Conservation (phyloP, 2,329 filamentous ascomycete genomes). For the Daldinia sp. region DNA sequence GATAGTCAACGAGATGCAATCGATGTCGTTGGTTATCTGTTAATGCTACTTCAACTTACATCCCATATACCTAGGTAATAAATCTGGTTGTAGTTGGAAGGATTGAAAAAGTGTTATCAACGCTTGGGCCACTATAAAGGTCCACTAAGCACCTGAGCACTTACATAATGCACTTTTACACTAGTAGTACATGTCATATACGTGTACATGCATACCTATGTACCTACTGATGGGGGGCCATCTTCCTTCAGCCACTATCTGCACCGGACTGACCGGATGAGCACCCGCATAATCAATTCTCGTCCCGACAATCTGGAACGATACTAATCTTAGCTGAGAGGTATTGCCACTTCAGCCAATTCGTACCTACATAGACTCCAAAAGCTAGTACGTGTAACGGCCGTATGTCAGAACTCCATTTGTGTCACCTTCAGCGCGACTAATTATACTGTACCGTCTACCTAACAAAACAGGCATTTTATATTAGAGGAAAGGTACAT, state of each 20-base stretch:
- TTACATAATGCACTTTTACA: too few relatives aligned
- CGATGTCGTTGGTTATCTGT: neutral
- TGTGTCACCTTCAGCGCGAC: slow-evolving; percentile 27
- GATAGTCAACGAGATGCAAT: neutral
- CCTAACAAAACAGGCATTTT: neutral
- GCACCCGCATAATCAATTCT: slow-evolving; percentile 24
- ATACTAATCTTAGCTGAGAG: slow-evolving; percentile 20
- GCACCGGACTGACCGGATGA: slow-evolving; percentile 29
- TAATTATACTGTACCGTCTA: slow-evolving; percentile 15
- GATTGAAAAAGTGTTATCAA: neutral
- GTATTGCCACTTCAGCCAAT: slow-evolving; percentile 8
- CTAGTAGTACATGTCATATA: neutral
- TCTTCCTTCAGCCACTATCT: slow-evolving; percentile 13
- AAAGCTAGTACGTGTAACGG: slow-evolving; percentile 20
- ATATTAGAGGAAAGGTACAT: slow-evolving; percentile 12
- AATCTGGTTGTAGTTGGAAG: neutral
- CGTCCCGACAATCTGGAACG: slow-evolving; percentile 32
- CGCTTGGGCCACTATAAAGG: neutral
- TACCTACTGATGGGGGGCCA: slow-evolving; percentile 10
- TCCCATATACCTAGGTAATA: neutral
- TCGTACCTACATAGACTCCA: neutral
- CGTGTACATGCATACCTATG: neutral
- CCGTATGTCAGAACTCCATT: slow-evolving; percentile 24
- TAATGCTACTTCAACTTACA: neutral
- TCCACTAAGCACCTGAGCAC: neutral